Conservation (phyloP, 345 rosid species). For the Hibiscus trionum region DNA sequence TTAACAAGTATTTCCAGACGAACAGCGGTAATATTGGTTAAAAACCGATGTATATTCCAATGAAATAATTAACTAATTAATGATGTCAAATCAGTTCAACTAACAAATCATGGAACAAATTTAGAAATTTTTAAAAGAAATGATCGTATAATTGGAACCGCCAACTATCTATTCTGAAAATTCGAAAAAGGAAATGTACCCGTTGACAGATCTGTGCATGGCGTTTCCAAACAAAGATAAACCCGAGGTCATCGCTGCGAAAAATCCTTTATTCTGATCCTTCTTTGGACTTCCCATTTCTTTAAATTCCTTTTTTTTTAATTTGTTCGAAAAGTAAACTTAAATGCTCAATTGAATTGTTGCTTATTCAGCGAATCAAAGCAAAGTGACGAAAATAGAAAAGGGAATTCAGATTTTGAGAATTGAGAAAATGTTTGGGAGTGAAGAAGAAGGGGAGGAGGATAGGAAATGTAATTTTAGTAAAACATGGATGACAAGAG, state of each 20-base stretch:
- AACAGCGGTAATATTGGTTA: neutral
- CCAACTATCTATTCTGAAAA: neutral
- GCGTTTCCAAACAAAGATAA: conserved; percentile 58
- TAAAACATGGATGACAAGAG: neutral
- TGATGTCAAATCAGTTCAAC: neutral
- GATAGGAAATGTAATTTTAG: neutral
- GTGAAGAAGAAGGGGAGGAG: neutral
- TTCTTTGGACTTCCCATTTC: conserved; percentile 47
- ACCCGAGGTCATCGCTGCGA: conserved; percentile 61
- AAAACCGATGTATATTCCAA: neutral
- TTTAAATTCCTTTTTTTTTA: neutral
- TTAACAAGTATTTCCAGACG: neutral
- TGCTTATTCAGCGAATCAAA: neutral
- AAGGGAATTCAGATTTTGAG: neutral
- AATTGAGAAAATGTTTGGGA: neutral
- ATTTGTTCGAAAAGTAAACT: neutral
- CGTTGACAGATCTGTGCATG: conserved; percentile 65
- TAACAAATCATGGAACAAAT: neutral
- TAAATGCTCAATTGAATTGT: neutral
- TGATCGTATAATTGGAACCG: neutral
- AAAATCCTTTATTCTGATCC: conserved; percentile 48
- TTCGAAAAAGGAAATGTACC: conserved; percentile 20
- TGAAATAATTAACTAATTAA: neutral
- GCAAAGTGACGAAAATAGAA: neutral
- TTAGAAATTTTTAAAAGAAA: neutral